Base-by-base conservation (phyloP, 495 filamentous ascomycete genomes). In the Parathielavia hyrcaniae region DNA sequence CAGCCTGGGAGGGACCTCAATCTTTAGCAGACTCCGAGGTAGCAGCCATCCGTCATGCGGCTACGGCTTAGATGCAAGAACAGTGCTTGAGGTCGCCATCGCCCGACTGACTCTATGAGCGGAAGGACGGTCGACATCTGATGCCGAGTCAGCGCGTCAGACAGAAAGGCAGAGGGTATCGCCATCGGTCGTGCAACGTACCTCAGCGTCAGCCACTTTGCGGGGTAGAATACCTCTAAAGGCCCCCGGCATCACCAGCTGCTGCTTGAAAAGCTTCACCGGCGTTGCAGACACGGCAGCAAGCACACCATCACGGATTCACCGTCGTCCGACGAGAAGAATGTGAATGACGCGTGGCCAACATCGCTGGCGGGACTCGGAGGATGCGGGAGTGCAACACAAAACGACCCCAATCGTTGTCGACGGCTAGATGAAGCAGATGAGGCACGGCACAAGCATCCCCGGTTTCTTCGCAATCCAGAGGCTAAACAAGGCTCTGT, bases 191-290 rank as follows among this genome's bases (percentile, higher is more conserved):
- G 57, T 60, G 57, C 22, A 54, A 60, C 57, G 57, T 53, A 50
- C 50, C 57, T 60, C 57, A 52, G n/a, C 40, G 54, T 44, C 57
- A 53, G 57, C 57, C 50, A 55, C 35, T 60, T 60, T 60, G 50
- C 57, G 57, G 57, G 51, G 50, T 49, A n/a, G n/a, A n/a, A n/a
- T n/a, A 48, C 36, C 26, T 30, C 26, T 6, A 6, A 3, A 30
- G 26, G 26, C 45, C 45, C 20, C 22, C 41, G 7, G 41, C 49
- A 49, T 41, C 49, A 26, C 34, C 30, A 38, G n/a, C 40, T 35
- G n/a, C 52, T 35, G 52, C 50, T 32, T 16, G 22, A 38, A 5
- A 5, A 34, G 50, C 50, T 17, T 53, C 50, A 53, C 50, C 50
- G 50, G 50, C 43, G 22, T 14, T 38, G 34, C 51, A 49, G 30